Evolutionary conservation across 2,329 filamentous ascomycete genomes (phyloP), one percentile per base, ranked within the genome.

Genomic region (Phaeosphaeria sp.): DNA sequence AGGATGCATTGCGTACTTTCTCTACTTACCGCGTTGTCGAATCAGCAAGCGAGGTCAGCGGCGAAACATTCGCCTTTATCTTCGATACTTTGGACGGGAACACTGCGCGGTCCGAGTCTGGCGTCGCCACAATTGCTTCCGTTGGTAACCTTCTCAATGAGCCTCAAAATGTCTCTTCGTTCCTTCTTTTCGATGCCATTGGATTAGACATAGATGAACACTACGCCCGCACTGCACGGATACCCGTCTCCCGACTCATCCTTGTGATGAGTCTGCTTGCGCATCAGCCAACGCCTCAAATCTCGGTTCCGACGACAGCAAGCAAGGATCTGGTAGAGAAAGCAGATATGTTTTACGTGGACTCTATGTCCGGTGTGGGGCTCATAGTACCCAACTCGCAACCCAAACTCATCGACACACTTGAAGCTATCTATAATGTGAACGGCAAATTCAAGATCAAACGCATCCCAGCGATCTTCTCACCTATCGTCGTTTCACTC

Each of bases 81-180:
- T 62, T 70, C 46, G 64, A 70, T 46, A 70, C 64, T 0, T 52
- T 68, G 1, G 67, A 70, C 39, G 64, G 65, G 0, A 53, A 66
- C 39, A 67, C 66, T 0, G 66, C 63, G 23, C 67, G 56, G 1
- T 65, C 67, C 6, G 64, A 67, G 41, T 50, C 42, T 15, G 67
- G 67, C 42, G 44, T 41, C 0, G 59, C 59, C 7, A 68, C 66
- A 1, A 36, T 67, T 2, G 39, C 22, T 4, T 42, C 58, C 13
- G 56, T 68, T 17, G 66, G 63, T 2, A 44, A 60, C 9, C 20
- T 67, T n/a, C 55, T 67, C 17, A 56, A 55, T n/a, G 57, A 66
- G 13, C 36, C 36, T 5, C 36, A 39, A 17, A 20, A 58, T 0
- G 48, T 36, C 2, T 36, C 56, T 5, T 50, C 54, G 17, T 69